These are phyloP conservation scores for Silene conica DNA, from an alignment of 148 eudicot species.

Conservation along the genomic window DNA sequence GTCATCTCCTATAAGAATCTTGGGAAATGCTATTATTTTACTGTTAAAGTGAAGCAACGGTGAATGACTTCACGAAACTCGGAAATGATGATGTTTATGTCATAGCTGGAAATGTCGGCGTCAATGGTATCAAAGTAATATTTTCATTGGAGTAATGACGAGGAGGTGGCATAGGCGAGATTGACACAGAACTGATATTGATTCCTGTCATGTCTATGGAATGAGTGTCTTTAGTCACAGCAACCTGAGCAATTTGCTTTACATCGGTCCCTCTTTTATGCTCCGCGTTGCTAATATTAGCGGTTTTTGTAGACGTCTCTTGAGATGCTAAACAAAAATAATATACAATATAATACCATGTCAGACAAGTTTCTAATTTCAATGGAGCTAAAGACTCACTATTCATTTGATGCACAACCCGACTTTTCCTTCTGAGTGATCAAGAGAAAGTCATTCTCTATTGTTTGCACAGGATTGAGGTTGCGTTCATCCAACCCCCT, in stretches of 20 bases:
- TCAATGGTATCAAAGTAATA: conserved; percentile 39
- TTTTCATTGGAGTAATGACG: conserved; percentile 45
- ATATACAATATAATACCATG: not conserved
- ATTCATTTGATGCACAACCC: too few relatives aligned
- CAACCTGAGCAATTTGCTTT: conserved; percentile 24
- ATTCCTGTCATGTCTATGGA: conserved; percentile 49
- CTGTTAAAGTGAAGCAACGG: conserved; percentile 78
- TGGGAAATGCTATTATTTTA: conserved; percentile 87
- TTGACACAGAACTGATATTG: conserved; percentile 26
- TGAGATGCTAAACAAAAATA: conserved; percentile 31
- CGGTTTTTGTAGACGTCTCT: conserved; percentile 32
- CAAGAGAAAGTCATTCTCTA: too few relatives aligned
- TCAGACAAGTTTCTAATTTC: too few relatives aligned
- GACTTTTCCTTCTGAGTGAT: too few relatives aligned
- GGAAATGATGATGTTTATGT: conserved; percentile 27
- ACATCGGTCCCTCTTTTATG: conserved; percentile 22
- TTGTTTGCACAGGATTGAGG: too few relatives aligned
- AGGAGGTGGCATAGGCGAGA: conserved; percentile 48
- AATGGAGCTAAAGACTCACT: too few relatives aligned
- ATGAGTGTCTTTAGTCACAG: conserved; percentile 45
- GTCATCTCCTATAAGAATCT: conserved; percentile 78
- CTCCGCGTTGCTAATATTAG: conserved; percentile 26
- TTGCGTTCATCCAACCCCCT: not conserved
- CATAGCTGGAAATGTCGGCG: conserved; percentile 28
- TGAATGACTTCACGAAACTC: conserved; percentile 51